Evolutionary conservation across 306 rosid genomes (phyloP), one percentile per base, ranked within the genome.

Genomic region (Lagenaria siceraria): DNA sequence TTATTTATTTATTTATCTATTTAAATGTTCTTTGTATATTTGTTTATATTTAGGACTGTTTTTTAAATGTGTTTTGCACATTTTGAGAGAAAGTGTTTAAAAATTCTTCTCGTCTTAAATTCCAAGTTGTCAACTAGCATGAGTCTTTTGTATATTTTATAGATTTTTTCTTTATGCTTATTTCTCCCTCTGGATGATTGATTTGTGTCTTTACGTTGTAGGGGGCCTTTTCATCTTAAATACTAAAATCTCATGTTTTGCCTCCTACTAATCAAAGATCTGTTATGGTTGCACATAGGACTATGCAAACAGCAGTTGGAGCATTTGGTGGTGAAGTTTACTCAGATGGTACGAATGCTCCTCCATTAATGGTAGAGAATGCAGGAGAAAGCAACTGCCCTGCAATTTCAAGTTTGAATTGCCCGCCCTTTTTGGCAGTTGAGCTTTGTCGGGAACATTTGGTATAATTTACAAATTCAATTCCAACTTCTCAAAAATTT

Each of bases 291-390:
- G 68, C 77, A 75, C 73, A 49, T 84, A 92, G 98, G 96, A 90
- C 98, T 85, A 85, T 95, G 89, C 98, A 95, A 89, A 95, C 98
- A 70, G 98, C 98, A 17, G 97, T 88, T 70, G 97, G 98, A 70
- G 90, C 85, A 35, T 95, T 95, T 79, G 98, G 98, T 10, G 96
- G 93, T 71, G 92, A 82, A 79, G 84, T 88, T 78, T 76, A 66
- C 83, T 31, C 81, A 15, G 89, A 89, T 46, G 91, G 85, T 78
- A 82, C 74, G 77, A 77, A 78, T 81, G 89, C 54, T 80, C 89
- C 87, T 75, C 93, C 91, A 65, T 81, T 95, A n/a, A 95, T 95
- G 97, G 89, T 73, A 53, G 84, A 74, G 21, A 87, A 89, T 82
- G 91, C 88, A 59, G 93, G 90, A 74, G 83, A 84, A 38, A 83